phyloP scores from a whole-genome alignment of 73 alveolate genomes.

The Uronychia setigera region DNA sequence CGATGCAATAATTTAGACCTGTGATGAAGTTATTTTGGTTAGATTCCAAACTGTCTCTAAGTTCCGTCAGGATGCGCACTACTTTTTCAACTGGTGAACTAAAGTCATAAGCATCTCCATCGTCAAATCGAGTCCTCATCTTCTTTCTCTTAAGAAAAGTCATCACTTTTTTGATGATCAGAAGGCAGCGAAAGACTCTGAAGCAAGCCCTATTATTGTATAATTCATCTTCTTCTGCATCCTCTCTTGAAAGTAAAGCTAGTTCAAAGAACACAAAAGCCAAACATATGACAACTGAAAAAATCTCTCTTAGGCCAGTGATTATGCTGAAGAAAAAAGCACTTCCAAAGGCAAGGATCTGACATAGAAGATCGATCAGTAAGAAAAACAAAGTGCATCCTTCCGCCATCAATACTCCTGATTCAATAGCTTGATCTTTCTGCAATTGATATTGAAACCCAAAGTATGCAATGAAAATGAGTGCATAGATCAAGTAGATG shows the following conservation, averaged over 20 bases:
- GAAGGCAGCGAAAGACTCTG: neutral
- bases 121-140: neutral
- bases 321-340: neutral
- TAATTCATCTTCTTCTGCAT: neutral
- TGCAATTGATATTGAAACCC: neutral
- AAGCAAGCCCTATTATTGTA: neutral
- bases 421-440: neutral
- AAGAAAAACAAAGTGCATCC: neutral
- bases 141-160: neutral
- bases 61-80: neutral
- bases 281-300: neutral
- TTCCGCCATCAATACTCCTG: neutral
- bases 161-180: neutral
- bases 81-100: constrained; percentile 11
- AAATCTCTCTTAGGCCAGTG: neutral
- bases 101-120: neutral
- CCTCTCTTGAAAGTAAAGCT: neutral
- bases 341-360: neutral
- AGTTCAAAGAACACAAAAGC: neutral
- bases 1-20: constrained; percentile 11
- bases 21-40: neutral
- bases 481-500: neutral
- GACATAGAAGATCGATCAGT: neutral
- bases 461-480: neutral
- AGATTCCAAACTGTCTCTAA: neutral